Evolutionary conservation across 495 filamentous ascomycete genomes (phyloP).

Genomic region (Podospora appendiculata): DNA sequence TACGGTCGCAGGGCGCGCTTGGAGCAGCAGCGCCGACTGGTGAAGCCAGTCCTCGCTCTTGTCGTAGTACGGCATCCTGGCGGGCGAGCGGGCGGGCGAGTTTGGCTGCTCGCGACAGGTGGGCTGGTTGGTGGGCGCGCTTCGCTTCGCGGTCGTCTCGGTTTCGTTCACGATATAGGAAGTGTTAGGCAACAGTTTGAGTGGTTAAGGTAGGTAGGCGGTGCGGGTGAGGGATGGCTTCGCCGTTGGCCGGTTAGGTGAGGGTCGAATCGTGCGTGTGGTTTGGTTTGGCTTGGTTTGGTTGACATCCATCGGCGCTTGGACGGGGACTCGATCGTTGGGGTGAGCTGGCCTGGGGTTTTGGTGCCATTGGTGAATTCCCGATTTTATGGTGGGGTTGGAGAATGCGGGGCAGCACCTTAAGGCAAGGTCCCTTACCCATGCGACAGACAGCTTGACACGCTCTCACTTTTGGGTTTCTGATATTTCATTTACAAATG

Average conservation of each 20-base stretch:
- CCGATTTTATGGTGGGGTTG: slow-evolving; percentile 10
- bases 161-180: no score
- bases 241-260: neutral
- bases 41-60: slow-evolving; percentile 49
- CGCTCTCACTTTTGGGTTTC: no score
- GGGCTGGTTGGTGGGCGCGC: neutral
- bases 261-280: no score
- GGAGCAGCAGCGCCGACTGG: slow-evolving; percentile 39
- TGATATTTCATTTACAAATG: no score
- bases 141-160: neutral
- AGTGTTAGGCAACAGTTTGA: no score
- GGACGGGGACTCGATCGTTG: no score
- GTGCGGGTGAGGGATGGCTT: neutral
- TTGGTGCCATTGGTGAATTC: slow-evolving; percentile 1
- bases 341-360: slow-evolving; percentile 3
- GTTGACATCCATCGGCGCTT: no score
- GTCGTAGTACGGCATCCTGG: slow-evolving; percentile 42
- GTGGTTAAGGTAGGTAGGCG: neutral
- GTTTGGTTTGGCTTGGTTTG: no score
- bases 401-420: slow-evolving; percentile 13
- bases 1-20: slow-evolving; percentile 41
- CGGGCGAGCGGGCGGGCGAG: neutral
- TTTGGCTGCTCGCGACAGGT: neutral
- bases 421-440: neutral
- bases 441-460: neutral